These are phyloP conservation scores for Ophiocordyceps sinensis DNA, from an alignment of 2,329 filamentous ascomycete species.

Conservation along the genomic window DNA sequence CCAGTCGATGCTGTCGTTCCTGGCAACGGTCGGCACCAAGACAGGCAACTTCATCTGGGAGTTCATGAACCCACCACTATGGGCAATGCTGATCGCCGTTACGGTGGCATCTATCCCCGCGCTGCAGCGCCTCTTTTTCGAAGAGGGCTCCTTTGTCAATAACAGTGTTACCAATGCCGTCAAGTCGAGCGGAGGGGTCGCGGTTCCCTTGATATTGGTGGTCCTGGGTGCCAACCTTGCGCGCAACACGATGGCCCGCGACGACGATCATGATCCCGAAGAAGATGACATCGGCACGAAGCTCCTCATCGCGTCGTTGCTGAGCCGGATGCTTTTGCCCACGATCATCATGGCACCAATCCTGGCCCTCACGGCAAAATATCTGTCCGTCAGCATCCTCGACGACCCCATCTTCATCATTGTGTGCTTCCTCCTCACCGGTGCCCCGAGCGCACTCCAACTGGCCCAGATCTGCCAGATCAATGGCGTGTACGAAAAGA, in stretches of 20 bases:
- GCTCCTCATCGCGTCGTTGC: constrained; percentile 69
- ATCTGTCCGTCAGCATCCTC: constrained; percentile 79
- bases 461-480: constrained; percentile 97
- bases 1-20: constrained; percentile 18
- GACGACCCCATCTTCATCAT: constrained; percentile 98
- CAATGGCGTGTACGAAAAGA: constrained; percentile 88
- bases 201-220: constrained; percentile 87
- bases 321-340: constrained; percentile 85
- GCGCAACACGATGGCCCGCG: constrained; percentile 67
- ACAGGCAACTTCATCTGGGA: constrained; percentile 60
- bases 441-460: constrained; percentile 85
- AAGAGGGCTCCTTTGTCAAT: constrained; percentile 74
- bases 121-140: constrained; percentile 77
- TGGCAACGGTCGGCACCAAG: constrained; percentile 23
- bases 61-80: constrained; percentile 97
- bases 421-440: constrained; percentile 90
- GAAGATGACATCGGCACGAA: constrained; percentile 56
- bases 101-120: constrained; percentile 75
- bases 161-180: constrained; percentile 89
- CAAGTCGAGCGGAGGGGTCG: constrained; percentile 72
- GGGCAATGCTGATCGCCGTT: constrained; percentile 90
- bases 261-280: constrained; percentile 50
- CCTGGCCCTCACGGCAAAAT: constrained; percentile 77
- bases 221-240: constrained; percentile 91
- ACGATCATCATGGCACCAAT: constrained; percentile 86